Evolutionary conservation across 2,329 filamentous ascomycete genomes (phyloP), one percentile per base, ranked within the genome.

Genomic region (Stromatinia cepivora): DNA sequence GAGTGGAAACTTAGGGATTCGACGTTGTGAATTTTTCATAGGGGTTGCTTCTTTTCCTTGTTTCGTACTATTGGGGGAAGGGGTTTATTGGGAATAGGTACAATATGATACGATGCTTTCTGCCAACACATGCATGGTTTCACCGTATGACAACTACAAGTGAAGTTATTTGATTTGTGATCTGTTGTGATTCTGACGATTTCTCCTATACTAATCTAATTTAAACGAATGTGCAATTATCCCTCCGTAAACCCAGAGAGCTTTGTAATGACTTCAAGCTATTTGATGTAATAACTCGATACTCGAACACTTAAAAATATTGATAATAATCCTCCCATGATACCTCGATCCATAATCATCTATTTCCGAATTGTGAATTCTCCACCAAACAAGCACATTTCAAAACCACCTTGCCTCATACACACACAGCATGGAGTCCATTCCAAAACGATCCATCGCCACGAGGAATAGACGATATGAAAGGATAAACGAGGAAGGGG

Each of bases 81-180:
- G 53, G 45, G 46, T 58, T 62, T 70, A 62, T 72, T 71, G 67
- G 70, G 71, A 71, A 71, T 71, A 72, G 70, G 71, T 67, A 70
- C 73, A 72, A 74, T 74, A 70, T 62, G 69, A 72, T 70, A 70
- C 64, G 69, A 71, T 70, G 69, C 70, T 73, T 74, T 74, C 71
- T 73, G 72, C 72, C 71, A 71, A 66, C 67, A 66, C 61, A 69
- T 66, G 11, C 67, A 66, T 58, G 45, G 31, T 61, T 31, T 62
- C 58, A 64, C 50, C 11, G 48, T 42, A 5, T 45, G 66, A 25
- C 25, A 52, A 3, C 31, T 54, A 13, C 28, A 56, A 58, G 58
- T 69, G 66, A 69, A 52, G 57, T 48, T 31, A 13, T 64, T 69
- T n/a, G 48, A 64, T 64, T 64, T 46, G 50, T 69, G 58, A 69